Evolutionary conservation across 305 asterid species (phyloP), one percentile per base, ranked within the genome.

Genomic region (Plantago lanceolata): DNA sequence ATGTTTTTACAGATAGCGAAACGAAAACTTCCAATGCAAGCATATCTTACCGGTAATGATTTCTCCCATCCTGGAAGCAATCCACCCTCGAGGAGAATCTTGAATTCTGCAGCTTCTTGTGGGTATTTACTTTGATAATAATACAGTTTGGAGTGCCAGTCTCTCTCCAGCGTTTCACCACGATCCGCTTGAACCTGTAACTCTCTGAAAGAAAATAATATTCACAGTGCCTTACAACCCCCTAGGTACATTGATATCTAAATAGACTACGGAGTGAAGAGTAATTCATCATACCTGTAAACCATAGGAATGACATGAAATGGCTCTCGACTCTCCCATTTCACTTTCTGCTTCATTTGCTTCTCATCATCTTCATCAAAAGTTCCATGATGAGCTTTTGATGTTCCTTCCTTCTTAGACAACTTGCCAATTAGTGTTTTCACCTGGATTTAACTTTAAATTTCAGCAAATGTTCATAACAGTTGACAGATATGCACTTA

Each of bases 361-460:
- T 67, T 83, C 70, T 69, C 77, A 24, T 83, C 85, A 17, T 80
- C 76, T 65, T 83, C 84, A 29, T 83, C 85, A 19, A 83, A 82
- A n/a, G 63, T 70, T 55, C 88, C 85, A 54, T 83, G 85, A 58
- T 83, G 88, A 48, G 84, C 84, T 67, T 80, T 80, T 13, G 82
- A 80, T 19, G 85, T 78, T 56, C 82, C 85, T 70, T 80, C 85
- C 59, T 80, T 80, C 75, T 75, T 78, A 20, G 85, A 80, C 75
- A 83, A 72, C 50, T 75, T 80, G 19, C 88, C 88, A 37, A 82
- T 80, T 2, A 15, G 57, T 2, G 81, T 82, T 67, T 78, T 82
- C 68, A 82, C 88, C 85, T 79, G 79, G 53, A 71, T 40, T 40
- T 40, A 40, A 11, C 45, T 9, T 40, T 40, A 9, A 8, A 12